phyloP scores from a whole-genome alignment of 371 early-diverging fungal species.

The Smittium culicis region DNA sequence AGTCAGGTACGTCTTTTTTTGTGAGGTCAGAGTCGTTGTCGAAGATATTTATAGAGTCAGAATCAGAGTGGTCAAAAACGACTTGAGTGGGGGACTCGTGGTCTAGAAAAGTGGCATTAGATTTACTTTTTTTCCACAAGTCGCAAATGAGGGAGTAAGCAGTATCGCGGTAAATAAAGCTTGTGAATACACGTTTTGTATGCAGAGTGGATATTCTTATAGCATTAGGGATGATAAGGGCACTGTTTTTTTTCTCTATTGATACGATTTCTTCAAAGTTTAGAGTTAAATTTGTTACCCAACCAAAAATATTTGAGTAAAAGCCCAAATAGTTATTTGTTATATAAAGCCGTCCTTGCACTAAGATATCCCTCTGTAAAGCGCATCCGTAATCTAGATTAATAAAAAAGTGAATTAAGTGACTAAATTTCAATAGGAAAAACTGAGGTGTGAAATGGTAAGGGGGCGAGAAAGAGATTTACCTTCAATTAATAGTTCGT shows the following conservation, averaged over 20 bases:
- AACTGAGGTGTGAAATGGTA: not conserved
- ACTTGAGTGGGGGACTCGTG: not conserved
- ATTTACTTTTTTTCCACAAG: conserved; percentile 42
- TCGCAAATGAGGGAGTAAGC: conserved; percentile 56
- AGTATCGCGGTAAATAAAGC: conserved; percentile 63
- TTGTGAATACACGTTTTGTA: conserved; percentile 63
- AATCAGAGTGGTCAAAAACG: not conserved
- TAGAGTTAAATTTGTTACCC: conserved; percentile 80
- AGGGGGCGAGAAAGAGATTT: not conserved
- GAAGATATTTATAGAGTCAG: no score
- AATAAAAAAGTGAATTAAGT: conserved; percentile 3
- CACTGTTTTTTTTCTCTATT: conserved; percentile 65
- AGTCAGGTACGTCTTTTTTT: not conserved
- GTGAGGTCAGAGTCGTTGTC: not conserved
- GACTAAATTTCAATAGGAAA: not conserved
- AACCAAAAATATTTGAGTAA: conserved; percentile 92
- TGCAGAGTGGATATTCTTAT: conserved; percentile 62
- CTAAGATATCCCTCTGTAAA: conserved; percentile 77
- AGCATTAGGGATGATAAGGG: conserved; percentile 73
- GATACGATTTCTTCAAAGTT: conserved; percentile 65
- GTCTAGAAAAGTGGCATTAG: not conserved
- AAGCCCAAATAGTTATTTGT: conserved; percentile 79
- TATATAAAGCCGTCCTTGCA: conserved; percentile 82
- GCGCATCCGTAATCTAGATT: conserved; percentile 71
- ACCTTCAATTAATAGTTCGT: conserved; percentile 38